A percentile compares a stretch with the other conserved stretches of the same genome.
Conservation (phyloP, 768 basidiomycete species). For the Lactarius hengduanensis region DNA sequence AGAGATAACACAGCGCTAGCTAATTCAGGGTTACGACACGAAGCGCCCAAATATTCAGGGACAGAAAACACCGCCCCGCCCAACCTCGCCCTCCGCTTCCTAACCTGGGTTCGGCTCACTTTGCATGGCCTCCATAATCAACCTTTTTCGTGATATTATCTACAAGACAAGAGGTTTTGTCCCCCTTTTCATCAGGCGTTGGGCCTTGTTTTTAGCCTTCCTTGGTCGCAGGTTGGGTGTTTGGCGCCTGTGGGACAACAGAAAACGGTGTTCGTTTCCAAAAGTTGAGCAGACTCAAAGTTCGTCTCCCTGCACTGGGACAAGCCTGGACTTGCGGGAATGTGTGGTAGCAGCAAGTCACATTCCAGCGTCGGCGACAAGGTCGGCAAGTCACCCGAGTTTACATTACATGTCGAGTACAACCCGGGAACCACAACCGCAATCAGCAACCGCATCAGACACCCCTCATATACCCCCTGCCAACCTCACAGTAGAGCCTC, state of each 20-base stretch:
- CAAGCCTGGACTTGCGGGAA: neutral
- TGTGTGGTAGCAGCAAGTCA: slow-evolving; percentile 3
- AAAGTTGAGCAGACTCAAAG: neutral
- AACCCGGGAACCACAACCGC: neutral
- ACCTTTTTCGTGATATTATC: slow-evolving; percentile 2
- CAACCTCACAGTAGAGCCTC: neutral
- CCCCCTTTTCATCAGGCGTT: neutral
- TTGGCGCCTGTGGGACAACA: neutral
- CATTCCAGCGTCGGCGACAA: slow-evolving; percentile 5
- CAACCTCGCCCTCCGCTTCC: neutral
- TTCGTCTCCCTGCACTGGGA: neutral
- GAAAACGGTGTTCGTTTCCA: neutral
- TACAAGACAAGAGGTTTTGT: neutral
- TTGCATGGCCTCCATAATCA: slow-evolving; percentile 10
- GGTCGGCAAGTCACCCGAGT: neutral
- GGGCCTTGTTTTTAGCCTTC: slow-evolving; percentile 6
- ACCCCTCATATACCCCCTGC: neutral
- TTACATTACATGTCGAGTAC: neutral
- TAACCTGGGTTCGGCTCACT: neutral
- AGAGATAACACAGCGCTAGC: neutral
- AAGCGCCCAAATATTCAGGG: neutral
- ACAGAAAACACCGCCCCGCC: neutral
- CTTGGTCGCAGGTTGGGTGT: slow-evolving; percentile 6
- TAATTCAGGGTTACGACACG: neutral
- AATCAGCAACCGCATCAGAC: neutral